phyloP scores from a whole-genome alignment of 1,284 basidiomycete genomes.

The Pholiota adiposa region DNA sequence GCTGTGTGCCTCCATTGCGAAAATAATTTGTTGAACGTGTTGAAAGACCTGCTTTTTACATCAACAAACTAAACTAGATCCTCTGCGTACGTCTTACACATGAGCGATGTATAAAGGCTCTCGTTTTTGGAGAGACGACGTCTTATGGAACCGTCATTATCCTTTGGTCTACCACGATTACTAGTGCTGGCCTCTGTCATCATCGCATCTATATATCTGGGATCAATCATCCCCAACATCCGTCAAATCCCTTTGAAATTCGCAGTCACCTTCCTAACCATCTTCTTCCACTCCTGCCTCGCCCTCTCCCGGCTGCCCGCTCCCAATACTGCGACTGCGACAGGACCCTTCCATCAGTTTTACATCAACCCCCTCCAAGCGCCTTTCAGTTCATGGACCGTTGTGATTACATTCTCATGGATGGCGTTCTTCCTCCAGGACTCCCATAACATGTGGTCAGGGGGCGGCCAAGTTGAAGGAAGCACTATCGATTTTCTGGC shows the following conservation, averaged over 20 bases:
- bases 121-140: neutral
- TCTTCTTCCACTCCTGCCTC: constrained; percentile 10
- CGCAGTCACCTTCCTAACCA: constrained; percentile 2
- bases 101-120: too few relatives aligned
- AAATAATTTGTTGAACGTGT: neutral
- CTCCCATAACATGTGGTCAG: neutral
- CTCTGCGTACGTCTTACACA: too few relatives aligned
- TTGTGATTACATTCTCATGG: neutral
- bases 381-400: constrained; percentile 1
- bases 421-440: neutral
- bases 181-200: constrained; percentile 6
- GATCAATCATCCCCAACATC: constrained; percentile 1
- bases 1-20: too few relatives aligned
- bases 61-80: too few relatives aligned
- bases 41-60: too few relatives aligned
- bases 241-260: constrained; percentile 2
- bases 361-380: constrained; percentile 11
- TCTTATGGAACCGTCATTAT: neutral
- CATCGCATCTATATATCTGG: constrained; percentile 4
- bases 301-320: neutral
- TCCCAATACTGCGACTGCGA: neutral
- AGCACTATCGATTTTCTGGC: neutral
- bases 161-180: neutral
- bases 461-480: neutral
- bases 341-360: neutral